Evolutionary conservation across 306 rosid species (phyloP), one percentile per base, ranked within the genome.

Genomic region (Castanea crenata): DNA sequence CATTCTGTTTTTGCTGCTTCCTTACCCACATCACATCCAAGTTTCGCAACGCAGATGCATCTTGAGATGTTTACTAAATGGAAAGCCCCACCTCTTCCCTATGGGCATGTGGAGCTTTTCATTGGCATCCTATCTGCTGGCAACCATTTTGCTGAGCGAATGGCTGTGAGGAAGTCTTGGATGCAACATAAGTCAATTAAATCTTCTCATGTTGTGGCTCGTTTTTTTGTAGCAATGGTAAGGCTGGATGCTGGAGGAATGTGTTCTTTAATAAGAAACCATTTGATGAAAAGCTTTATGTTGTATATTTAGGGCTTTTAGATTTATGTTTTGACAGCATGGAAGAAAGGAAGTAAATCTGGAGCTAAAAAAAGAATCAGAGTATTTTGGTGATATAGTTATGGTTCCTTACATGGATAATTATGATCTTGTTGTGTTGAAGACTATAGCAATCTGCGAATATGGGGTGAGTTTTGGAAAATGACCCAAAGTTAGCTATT

Each of bases 81-180:
- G 99, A 95, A 89, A 83, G 90, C 93, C 76, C 96, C 94, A 29
- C 70, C 87, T 73, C 80, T 90, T 73, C 88, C 81, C 20, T 8
- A 70, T 44, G 73, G 75, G 73, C 84, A 67, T 61, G 89, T 88
- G 62, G 94, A 89, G 85, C 91, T 95, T 81, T 93, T 95, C 83
- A 86, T 95, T 34, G 99, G 98, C 70, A 90, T 95, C 64, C 95
- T 95, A 67, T 95, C 99, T 13, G 98, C 99, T 19, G 99, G 99
- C 19, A 93, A 89, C 85, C 98, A 95, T 91, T 95, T 95, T 87
- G 93, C 94, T 2, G 97, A 95, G 85, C 80, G 97, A 61, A 95
- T 95, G 99, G 98, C 99, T 41, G 93, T 93, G 74, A 90, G 99
- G 86, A 95, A 95, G 88, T 91, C 99, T 27, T 95, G 99, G 99